These are phyloP conservation scores for Immersiella caudata DNA, from an alignment of 495 filamentous ascomycete species.

Conservation along the genomic window DNA sequence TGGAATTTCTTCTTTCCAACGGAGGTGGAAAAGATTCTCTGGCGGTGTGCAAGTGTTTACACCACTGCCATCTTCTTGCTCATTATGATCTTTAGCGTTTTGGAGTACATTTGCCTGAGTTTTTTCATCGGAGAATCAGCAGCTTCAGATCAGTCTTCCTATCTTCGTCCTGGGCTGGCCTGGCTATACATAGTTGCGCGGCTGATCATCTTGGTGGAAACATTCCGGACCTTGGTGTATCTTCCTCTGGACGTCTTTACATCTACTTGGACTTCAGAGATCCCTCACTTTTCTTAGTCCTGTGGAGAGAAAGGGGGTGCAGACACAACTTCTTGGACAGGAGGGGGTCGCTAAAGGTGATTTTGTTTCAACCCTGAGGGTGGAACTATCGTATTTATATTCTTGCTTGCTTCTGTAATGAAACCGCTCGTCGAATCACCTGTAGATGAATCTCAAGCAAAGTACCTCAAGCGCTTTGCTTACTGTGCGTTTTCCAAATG, in stretches of 20 bases:
- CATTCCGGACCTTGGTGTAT: slow-evolving; percentile 3
- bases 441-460: too few species aligned
- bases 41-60: background rate
- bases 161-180: background rate
- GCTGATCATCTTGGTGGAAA: slow-evolving; percentile 3
- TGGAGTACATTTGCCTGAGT: background rate
- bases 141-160: too few species aligned
- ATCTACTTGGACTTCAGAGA: background rate
- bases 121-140: background rate
- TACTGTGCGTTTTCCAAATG: too few species aligned
- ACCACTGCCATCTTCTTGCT: background rate
- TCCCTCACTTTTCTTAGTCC: slow-evolving; percentile 5
- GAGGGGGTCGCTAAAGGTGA: too few species aligned
- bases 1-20: slow-evolving; percentile 8
- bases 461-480: too few species aligned
- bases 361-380: too few species aligned
- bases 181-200: background rate
- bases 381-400: too few species aligned
- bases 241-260: background rate
- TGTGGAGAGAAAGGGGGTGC: too few species aligned
- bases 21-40: background rate
- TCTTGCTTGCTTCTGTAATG: too few species aligned
- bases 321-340: too few species aligned
- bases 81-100: background rate
- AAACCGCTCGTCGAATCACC: too few species aligned